Conservation (phyloP, 2,329 filamentous ascomycete genomes). For the Exophiala sideris region DNA sequence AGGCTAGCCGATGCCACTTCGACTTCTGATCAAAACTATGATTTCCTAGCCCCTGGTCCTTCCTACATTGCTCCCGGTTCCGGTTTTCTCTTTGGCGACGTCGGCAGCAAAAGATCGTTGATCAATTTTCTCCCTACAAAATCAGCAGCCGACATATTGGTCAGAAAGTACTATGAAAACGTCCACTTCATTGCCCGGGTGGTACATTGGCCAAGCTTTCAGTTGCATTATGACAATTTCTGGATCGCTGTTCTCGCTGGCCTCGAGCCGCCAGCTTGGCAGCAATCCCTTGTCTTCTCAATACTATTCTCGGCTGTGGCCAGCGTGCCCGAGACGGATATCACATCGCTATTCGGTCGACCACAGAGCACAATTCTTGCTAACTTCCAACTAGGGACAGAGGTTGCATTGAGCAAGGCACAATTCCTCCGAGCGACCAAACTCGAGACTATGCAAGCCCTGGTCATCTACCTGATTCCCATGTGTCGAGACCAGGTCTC, state of each 20-base stretch:
- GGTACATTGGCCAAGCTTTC: conserved; percentile 65
- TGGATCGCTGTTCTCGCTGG: conserved; percentile 60
- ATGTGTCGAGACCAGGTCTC: conserved; percentile 71
- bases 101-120: conserved; percentile 49
- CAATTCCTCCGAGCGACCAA: conserved; percentile 69
- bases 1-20: conserved; percentile 7
- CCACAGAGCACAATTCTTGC: conserved; percentile 58
- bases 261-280: conserved; percentile 60
- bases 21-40: conserved; percentile 23
- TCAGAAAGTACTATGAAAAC: conserved; percentile 64
- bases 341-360: conserved; percentile 54
- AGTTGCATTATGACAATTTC: conserved; percentile 62
- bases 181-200: conserved; percentile 68
- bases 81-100: conserved; percentile 62
- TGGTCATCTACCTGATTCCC: conserved; percentile 67
- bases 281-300: conserved; percentile 67
- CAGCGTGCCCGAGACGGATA: conserved; percentile 58
- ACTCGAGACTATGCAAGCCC: conserved; percentile 71
- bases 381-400: conserved; percentile 63
- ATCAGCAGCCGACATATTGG: conserved; percentile 57
- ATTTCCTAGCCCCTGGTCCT: conserved; percentile 61
- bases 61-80: conserved; percentile 67
- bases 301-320: conserved; percentile 67
- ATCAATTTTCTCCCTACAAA: conserved; percentile 61
- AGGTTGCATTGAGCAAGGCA: conserved; percentile 64